These are phyloP conservation scores for Mucor saturninus DNA, from an alignment of 371 early-diverging fungal genomes.

Conservation along the genomic window DNA sequence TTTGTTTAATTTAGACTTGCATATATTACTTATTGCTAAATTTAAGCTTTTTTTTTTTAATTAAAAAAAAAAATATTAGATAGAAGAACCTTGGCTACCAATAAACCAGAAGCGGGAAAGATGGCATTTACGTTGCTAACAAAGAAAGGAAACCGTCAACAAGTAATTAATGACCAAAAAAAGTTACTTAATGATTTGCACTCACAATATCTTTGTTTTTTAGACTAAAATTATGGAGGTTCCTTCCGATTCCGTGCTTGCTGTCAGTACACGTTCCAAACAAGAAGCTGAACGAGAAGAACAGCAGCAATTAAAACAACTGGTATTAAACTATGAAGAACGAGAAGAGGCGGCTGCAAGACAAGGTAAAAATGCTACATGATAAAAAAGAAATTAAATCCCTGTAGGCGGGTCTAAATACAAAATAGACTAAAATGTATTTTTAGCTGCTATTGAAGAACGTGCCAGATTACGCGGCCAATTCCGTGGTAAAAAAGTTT, in stretches of 20 bases:
- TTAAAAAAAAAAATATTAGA: conserved; percentile 20
- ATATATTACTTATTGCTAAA: no score
- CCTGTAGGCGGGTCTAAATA: not conserved
- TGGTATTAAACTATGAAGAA: conserved; percentile 91
- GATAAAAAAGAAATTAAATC: not conserved
- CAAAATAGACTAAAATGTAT: not conserved
- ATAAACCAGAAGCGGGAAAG: conserved; percentile 43
- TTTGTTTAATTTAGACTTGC: conserved; percentile 10
- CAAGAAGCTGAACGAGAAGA: conserved; percentile 87
- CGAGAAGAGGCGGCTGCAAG: conserved; percentile 74
- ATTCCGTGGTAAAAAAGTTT: conserved; percentile 37
- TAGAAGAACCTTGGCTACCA: conserved; percentile 44
- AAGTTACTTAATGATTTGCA: not conserved
- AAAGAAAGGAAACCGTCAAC: conserved; percentile 92
- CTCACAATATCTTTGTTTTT: not conserved
- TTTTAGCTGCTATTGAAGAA: conserved; percentile 44
- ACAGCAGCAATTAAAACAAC: conserved; percentile 84
- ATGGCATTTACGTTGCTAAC: conserved; percentile 90
- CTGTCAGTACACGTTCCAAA: conserved; percentile 78
- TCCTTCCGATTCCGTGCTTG: conserved; percentile 86
- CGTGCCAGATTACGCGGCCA: conserved; percentile 33
- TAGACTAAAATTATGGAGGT: conserved; percentile 77
- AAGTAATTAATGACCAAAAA: conserved; percentile 46
- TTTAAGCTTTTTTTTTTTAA: not conserved
- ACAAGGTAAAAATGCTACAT: conserved; percentile 41